A percentile compares a stretch with the other conserved stretches of the same genome.
phyloP scores from a whole-genome alignment of 768 basidiomycete genomes.

The Coprinopsis cinerea region DNA sequence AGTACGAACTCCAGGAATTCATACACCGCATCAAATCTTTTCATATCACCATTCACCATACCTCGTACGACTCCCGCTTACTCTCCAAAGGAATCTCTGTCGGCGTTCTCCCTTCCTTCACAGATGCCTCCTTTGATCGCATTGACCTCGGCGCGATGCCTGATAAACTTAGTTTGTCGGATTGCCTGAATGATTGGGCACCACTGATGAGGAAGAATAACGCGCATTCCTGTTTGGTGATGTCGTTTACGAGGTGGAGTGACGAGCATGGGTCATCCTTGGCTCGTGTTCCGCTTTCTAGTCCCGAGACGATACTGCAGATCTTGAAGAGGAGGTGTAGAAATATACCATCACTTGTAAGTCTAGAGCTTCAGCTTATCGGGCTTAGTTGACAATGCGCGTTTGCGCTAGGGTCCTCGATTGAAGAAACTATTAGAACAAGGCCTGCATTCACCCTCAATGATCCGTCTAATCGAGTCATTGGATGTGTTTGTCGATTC shows the following conservation, averaged over 20 bases:
- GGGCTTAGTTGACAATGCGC: neutral
- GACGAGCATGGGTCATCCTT: conserved; percentile 9
- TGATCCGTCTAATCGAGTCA: conserved; percentile 30
- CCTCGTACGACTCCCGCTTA: conserved; percentile 34
- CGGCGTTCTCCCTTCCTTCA: conserved; percentile 31
- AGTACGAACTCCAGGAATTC: conserved; percentile 33
- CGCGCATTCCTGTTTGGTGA: conserved; percentile 26
- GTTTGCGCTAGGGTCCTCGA: conserved; percentile 18
- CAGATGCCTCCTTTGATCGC: conserved; percentile 32
- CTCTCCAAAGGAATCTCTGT: conserved; percentile 36
- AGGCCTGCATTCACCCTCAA: conserved; percentile 26
- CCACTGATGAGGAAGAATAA: conserved; percentile 31
- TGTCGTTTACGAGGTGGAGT: conserved; percentile 34
- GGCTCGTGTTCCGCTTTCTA: conserved; percentile 23
- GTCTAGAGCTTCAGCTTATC: conserved; percentile 3
- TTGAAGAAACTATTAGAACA: conserved; percentile 23
- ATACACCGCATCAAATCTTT: conserved; percentile 29
- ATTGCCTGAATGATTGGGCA: conserved; percentile 31
- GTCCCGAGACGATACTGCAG: conserved; percentile 30
- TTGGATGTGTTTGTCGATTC: conserved; percentile 37
- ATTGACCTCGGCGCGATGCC: conserved; percentile 32
- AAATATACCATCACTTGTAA: conserved; percentile 22
- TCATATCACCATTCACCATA: conserved; percentile 32
- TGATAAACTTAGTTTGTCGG: conserved; percentile 26
- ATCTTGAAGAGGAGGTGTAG: conserved; percentile 30